phyloP scores from a whole-genome alignment of 495 filamentous ascomycete species.

The Penicillium mononematosum region DNA sequence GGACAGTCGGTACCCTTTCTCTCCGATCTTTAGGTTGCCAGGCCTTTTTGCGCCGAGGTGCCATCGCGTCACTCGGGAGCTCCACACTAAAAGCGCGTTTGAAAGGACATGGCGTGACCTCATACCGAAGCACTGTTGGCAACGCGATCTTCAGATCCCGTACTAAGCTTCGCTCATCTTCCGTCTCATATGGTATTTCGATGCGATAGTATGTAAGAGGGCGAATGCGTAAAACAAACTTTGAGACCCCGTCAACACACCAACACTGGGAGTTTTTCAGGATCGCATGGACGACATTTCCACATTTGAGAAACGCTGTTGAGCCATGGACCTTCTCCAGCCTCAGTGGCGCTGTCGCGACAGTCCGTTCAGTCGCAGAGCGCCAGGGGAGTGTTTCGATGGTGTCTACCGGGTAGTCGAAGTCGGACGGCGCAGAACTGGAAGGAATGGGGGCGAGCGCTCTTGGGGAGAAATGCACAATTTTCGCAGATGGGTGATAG shows the following conservation, averaged over 20 bases:
- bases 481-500: slow-evolving; percentile 62
- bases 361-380: slow-evolving; percentile 73
- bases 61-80: slow-evolving; percentile 66
- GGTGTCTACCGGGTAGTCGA: slow-evolving; percentile 46
- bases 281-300: slow-evolving; percentile 75
- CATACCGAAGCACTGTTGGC: slow-evolving; percentile 70
- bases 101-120: slow-evolving; percentile 86
- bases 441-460: slow-evolving; percentile 43
- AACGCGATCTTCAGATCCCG: slow-evolving; percentile 68
- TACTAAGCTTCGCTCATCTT: slow-evolving; percentile 58
- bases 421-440: slow-evolving; percentile 44
- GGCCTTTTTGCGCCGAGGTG: slow-evolving; percentile 63
- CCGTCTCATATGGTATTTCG: slow-evolving; percentile 65
- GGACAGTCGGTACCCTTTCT: slow-evolving; percentile 33
- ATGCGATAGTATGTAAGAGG: slow-evolving; percentile 84
- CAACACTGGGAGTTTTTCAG: slow-evolving; percentile 86
- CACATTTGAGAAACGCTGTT: slow-evolving; percentile 82
- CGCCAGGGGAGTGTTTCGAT: slow-evolving; percentile 66
- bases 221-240: slow-evolving; percentile 78
- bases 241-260: slow-evolving; percentile 83
- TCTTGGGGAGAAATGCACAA: slow-evolving; percentile 59
- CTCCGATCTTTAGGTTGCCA: slow-evolving; percentile 64
- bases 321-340: slow-evolving; percentile 79
- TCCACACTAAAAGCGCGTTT: slow-evolving; percentile 70
- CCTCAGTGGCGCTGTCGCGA: slow-evolving; percentile 74